These are phyloP conservation scores for Nowakowskiella sp. DNA, from an alignment of 192 early-diverging fungal species.

Conservation along the genomic window DNA sequence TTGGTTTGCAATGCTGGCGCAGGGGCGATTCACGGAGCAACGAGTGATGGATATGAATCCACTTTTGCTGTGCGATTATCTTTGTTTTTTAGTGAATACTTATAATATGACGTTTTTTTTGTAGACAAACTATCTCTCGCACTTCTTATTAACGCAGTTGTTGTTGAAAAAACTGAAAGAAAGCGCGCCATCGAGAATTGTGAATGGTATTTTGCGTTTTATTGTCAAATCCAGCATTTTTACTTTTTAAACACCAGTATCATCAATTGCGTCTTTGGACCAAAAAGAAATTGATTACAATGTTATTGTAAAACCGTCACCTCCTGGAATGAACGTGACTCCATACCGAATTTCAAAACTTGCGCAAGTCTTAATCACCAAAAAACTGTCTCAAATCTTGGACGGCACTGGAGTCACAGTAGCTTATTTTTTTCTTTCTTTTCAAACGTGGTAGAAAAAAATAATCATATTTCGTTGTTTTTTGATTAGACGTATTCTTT, in stretches of 20 bases:
- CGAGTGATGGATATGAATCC: neutral
- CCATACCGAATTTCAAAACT: conserved; percentile 7
- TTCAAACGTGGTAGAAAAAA: neutral
- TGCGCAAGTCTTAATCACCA: conserved; percentile 7
- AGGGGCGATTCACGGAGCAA: neutral
- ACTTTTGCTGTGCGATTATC: neutral
- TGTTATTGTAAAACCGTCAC: neutral
- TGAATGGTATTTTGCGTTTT: neutral
- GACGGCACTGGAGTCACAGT: neutral
- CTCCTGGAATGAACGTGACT: neutral
- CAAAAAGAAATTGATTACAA: neutral
- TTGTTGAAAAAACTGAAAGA: neutral
- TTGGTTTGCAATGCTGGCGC: conserved; percentile 27
- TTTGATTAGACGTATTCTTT: neutral
- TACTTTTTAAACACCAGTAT: too few species aligned
- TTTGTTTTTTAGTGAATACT: neutral
- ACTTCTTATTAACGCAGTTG: neutral
- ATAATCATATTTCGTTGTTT: neutral
- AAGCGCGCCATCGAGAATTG: neutral
- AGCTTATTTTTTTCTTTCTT: conserved; percentile 9
- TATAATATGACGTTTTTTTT: neutral
- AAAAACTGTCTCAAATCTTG: conserved; percentile 3
- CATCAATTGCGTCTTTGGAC: too few species aligned
- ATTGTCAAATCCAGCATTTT: too few species aligned
- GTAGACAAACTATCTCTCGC: neutral